Evolutionary conservation across 768 basidiomycete species (phyloP), one percentile per base, ranked within the genome.

Genomic region (Pleurotus platypus): DNA sequence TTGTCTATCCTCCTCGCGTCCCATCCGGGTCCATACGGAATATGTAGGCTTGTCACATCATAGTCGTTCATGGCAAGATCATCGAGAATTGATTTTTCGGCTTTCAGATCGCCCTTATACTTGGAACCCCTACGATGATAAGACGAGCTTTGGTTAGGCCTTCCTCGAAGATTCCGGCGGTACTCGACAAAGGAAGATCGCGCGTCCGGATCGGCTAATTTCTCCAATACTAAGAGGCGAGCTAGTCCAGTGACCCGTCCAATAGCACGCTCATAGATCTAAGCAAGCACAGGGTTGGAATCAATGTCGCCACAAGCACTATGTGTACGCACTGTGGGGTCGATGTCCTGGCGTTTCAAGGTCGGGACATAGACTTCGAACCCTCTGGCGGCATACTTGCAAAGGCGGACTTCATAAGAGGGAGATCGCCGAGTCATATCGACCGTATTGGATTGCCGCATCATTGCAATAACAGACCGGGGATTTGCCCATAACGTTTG

Each of bases 191-290:
- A 86, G 4, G 67, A 60, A 39, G 72, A 70, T 35, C 84, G 78
- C 49, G 71, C 66, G 20, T 76, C 67, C 0, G 77, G 68, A 55
- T 76, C 70, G 5, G 70, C 69, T n/a, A 86, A 72, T 59, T 80
- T 83, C 62, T 86, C 85, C 6, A 87, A 69, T 0, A 85, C 84
- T 12, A 87, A 73, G 4, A 86, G 78, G 2, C 85, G 78, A 12
- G 82, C 85, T 5, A 86, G 75, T 13, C 85, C 85, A 63, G 82
- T 75, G 48, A 85, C 78, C 16, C 78, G 77, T 2, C 68, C 66
- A 48, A 87, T 80, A 4, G 82, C 75, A 12, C 85, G 80, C 64
- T 86, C 85, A 59, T 75, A 85, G 22, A 85, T 86, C 84, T 85
- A 47, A 26, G 5, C 43, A 12, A 18, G 40, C 20, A 38, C 24